phyloP scores from a whole-genome alignment of 176 grass and related monocot genomes.

The Tuctoria greenei region DNA sequence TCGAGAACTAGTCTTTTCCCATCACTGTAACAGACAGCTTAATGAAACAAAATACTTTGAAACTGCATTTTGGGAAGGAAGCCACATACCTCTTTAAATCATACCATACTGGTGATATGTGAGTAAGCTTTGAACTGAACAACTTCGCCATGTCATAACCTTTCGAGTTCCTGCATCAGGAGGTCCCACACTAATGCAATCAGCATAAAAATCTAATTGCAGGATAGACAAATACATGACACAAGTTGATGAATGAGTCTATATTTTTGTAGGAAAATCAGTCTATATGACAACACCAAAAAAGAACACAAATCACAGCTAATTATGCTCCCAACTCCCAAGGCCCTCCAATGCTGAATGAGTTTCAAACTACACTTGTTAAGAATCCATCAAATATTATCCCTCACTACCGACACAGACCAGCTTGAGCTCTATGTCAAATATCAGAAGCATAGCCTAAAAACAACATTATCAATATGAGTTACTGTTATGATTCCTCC shows the following conservation, averaged over 20 bases:
- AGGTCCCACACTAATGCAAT: neutral
- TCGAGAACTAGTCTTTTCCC: slow-evolving; percentile 68
- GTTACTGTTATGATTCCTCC: no score
- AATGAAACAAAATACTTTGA: slow-evolving; percentile 25
- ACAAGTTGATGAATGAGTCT: neutral
- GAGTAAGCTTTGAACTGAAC: slow-evolving; percentile 70
- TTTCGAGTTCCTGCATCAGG: slow-evolving; percentile 82
- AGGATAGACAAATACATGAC: slow-evolving; percentile 2
- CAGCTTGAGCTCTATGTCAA: neutral
- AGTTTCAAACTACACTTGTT: neutral
- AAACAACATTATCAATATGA: neutral
- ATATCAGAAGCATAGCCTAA: neutral
- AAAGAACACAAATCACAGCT: neutral
- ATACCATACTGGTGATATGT: slow-evolving; percentile 96
- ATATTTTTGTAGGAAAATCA: neutral
- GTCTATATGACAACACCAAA: neutral
- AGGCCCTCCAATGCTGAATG: neutral
- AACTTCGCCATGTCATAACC: slow-evolving; percentile 96
- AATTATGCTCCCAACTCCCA: neutral
- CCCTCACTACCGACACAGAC: neutral
- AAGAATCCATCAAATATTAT: neutral
- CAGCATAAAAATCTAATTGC: slow-evolving; percentile 11
- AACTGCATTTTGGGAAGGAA: slow-evolving; percentile 30
- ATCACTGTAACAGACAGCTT: slow-evolving; percentile 55
- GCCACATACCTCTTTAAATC: slow-evolving; percentile 79